Conservation (phyloP, 2,329 filamentous ascomycete genomes). For the Teratosphaeria zuluensis region DNA sequence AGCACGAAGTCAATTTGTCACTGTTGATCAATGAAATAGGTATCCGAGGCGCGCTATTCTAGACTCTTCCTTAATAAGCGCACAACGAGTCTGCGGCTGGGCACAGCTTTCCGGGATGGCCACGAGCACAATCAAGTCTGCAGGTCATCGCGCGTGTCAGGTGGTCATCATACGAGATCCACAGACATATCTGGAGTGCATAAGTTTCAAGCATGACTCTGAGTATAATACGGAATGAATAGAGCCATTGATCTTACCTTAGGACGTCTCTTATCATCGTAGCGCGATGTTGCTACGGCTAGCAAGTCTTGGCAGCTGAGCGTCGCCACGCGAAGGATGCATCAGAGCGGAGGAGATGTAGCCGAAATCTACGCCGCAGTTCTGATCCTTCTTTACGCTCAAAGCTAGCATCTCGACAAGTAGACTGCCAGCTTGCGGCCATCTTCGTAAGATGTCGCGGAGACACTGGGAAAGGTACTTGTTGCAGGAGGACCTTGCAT, state of each 20-base stretch:
- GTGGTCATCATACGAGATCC: too few relatives aligned
- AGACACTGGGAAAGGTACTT: neutral
- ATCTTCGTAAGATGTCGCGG: neutral
- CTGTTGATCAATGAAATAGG: neutral
- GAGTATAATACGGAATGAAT: neutral
- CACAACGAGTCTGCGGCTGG: neutral
- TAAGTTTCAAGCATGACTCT: neutral
- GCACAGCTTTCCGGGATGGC: neutral
- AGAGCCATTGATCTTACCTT: neutral
- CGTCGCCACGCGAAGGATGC: neutral
- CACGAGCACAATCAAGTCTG: neutral
- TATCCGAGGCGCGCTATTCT: neutral
- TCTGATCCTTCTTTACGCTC: neutral
- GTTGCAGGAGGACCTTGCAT: constrained; percentile 1
- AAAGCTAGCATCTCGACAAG: neutral
- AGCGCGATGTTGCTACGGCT: neutral
- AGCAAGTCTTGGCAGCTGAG: neutral
- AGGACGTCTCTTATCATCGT: neutral
- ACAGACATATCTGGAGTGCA: neutral
- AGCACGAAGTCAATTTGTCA: constrained; percentile 4
- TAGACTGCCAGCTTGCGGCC: neutral
- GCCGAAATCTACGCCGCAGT: neutral
- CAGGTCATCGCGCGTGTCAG: neutral
- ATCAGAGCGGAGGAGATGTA: neutral
- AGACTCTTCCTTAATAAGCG: neutral